Conservation (phyloP, 1,139 yeast genomes). For the Petasospora fabianii region DNA sequence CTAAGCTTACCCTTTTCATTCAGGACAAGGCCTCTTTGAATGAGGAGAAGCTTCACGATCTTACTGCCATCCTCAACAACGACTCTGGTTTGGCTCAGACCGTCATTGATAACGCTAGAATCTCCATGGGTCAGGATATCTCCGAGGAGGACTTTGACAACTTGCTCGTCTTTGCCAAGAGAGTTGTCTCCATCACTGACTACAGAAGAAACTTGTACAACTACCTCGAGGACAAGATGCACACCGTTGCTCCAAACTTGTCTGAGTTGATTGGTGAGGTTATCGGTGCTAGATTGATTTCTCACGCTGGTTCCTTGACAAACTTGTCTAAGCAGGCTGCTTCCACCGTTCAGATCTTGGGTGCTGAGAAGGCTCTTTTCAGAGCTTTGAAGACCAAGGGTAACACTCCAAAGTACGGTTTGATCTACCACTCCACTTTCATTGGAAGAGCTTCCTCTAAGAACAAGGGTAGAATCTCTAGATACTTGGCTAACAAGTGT, state of each 20-base stretch:
- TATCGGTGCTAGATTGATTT: constrained; percentile 96
- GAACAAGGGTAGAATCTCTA: constrained; percentile 98
- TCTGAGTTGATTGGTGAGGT: constrained; percentile 97
- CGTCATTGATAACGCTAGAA: constrained; percentile 86
- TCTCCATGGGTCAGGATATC: constrained; percentile 98
- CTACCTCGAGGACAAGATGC: constrained; percentile 92
- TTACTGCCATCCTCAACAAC: constrained; percentile 85
- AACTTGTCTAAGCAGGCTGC: constrained; percentile 98
- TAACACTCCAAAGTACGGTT: constrained; percentile 97
- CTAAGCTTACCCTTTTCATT: constrained; percentile 76
- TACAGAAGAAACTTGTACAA: constrained; percentile 86
- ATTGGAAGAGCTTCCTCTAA: constrained; percentile 95
- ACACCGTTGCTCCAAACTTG: constrained; percentile 95
- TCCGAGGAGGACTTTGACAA: constrained; percentile 91
- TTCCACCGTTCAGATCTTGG: constrained; percentile 95
- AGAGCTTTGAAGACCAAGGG: constrained; percentile 98
- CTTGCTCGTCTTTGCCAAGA: constrained; percentile 86
- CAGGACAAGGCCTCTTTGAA: constrained; percentile 82
- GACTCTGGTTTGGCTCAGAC: constrained; percentile 94
- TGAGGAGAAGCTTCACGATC: constrained; percentile 83
- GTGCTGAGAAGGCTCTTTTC: constrained; percentile 98
- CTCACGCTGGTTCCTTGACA: constrained; percentile 97
- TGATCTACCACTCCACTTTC: constrained; percentile 94
- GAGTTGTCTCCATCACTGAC: constrained; percentile 89
- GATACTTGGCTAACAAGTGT: constrained; percentile 98